Percentiles rank a stretch among this genome's conserved stretches.
phyloP scores from a whole-genome alignment of 371 early-diverging fungal species.

The Apophysomyces variabilis region DNA sequence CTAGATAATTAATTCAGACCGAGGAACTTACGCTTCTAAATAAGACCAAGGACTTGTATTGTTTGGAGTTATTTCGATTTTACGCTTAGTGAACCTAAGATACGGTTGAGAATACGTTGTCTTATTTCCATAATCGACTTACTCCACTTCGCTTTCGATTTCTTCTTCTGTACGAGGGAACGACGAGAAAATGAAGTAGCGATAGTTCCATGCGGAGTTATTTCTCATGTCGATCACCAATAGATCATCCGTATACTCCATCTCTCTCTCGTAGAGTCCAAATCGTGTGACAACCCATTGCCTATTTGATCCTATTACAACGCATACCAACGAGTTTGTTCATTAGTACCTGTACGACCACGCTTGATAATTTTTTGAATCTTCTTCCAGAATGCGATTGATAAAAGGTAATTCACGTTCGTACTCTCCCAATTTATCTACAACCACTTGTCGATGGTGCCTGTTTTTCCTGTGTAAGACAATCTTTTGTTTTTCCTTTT shows the following conservation, averaged over 20 bases:
- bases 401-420: slow-evolving; percentile 73
- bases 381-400: slow-evolving; percentile 70
- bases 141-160: slow-evolving; percentile 69
- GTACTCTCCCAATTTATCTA: slow-evolving; percentile 62
- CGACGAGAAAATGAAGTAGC: slow-evolving; percentile 75
- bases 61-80: slow-evolving; percentile 79
- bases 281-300: slow-evolving; percentile 90
- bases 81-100: slow-evolving; percentile 63
- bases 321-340: no score
- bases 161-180: slow-evolving; percentile 48
- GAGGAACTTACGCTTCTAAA: slow-evolving; percentile 61
- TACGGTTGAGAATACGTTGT: not conserved
- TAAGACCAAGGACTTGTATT: slow-evolving; percentile 95
- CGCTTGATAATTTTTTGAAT: slow-evolving; percentile 98
- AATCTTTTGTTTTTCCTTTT: not conserved
- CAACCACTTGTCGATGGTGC: slow-evolving; percentile 90
- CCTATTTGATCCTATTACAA: slow-evolving; percentile 36
- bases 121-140: slow-evolving; percentile 22
- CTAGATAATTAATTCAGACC: not conserved
- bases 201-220: slow-evolving; percentile 98
- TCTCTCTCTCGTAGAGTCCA: slow-evolving; percentile 80
- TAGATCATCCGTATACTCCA: slow-evolving; percentile 69
- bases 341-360: slow-evolving; percentile 82
- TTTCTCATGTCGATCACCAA: slow-evolving; percentile 88
- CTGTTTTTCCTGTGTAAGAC: slow-evolving; percentile 32